Evolutionary conservation across 345 rosid genomes (phyloP), one percentile per base, ranked within the genome.

Genomic region (Brassica rapa): DNA sequence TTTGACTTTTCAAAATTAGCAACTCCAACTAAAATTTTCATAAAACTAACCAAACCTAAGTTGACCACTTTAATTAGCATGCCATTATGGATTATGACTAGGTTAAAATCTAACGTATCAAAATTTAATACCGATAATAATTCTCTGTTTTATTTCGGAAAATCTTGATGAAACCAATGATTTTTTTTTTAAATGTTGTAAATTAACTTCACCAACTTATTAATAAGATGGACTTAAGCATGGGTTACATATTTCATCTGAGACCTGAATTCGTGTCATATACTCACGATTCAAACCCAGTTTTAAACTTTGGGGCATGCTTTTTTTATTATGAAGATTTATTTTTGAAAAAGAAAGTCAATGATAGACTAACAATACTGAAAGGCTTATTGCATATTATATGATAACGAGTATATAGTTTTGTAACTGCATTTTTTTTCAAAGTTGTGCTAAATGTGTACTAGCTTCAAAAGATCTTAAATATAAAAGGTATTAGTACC

Each of bases 1-100:
- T 68, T 68, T 68, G 71, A 68, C 71, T 57, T 56, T 57, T 66
- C 78, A 57, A 25, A 66, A 2, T 57, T 25, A 56, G 23, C 72
- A 56, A 56, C 59, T 37, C 35, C 41, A 10, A n/a, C 12, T 53
- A 55, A 32, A 1, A 4, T 49, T 51, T 51, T 19, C 24, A 63
- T 56, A 30, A 73, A 62, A 15, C 59, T 73, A 11, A 43, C 46
- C 61, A 62, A 21, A 21, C 64, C 23, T 73, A 62, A 23, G 30
- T 74, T 55, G 57, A 66, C 78, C 57, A 66, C 29, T 46, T 12
- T 46, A 12, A 46, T 29, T 30, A 51, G 62, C 65, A 35, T 65
- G 64, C 14, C 62, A 33, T 21, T 64, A 49, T 30, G 23, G 59
- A 53, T 1, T 71, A 24, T 66, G 55, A 55, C 65, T 35, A 74